Base-by-base conservation (phyloP, 495 filamentous ascomycete species). In the Wilcoxina mikolae region DNA sequence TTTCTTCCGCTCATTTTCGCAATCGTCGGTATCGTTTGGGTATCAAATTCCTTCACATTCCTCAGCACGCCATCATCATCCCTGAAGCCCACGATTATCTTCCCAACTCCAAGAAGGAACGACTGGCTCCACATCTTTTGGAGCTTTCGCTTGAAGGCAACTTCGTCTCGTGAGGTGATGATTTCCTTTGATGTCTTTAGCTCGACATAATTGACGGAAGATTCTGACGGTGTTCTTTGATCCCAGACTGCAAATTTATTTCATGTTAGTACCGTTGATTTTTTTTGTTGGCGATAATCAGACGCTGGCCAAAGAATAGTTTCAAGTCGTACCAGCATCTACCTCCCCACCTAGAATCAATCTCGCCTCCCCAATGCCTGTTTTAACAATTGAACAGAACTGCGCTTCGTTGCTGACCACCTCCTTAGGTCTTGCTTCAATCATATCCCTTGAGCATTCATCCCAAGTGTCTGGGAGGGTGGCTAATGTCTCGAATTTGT, bases 121-220 rank as follows among this genome's bases (percentile, higher is more conserved):
- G 87, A 94, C 59, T 99, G 91, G 17, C 87, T 83, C 91, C 91
- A 99, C 70, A 86, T 94, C 56, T 89, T 93, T 58, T 95, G 73
- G 31, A 96, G 73, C 66, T 96, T 96, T 10, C 83, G 76, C 68
- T 99, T 85, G 60, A 83, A 94, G 50, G 81, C 84, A 17, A 81
- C 55, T 67, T 78, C 72, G 56, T 87, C 83, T 29, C 78, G 74
- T 0, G 81, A 73, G 29, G 71, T 74, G 24, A 70, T 69, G 29
- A 84, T 81, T 54, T 83, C 78, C n/a, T 78, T 81, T 1, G 78
- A 77, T 0, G 91, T 96, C 67, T 99, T 99, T 46, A 99, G 74
- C 67, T 99, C 91, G 15, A 99, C 81, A 82, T 89, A 99, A 56
- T 90, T 81, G 51, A 85, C 73, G 31, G 79, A 78, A 47, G 75